phyloP scores from a whole-genome alignment of 1,284 basidiomycete genomes.

The Irpex lacteus region DNA sequence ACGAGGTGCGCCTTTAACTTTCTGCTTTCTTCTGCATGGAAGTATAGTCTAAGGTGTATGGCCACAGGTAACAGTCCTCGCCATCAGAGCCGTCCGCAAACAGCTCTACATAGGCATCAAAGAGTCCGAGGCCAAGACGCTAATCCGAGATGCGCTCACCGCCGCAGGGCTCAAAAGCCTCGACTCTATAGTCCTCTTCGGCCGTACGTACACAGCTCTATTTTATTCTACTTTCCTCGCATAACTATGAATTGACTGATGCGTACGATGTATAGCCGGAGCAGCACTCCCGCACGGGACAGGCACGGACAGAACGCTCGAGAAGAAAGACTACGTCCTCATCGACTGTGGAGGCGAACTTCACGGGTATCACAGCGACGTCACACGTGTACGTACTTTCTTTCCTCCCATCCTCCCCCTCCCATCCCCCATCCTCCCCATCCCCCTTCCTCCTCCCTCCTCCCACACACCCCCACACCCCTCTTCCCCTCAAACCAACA shows the following conservation, averaged over 20 bases:
- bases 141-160: conserved; percentile 56
- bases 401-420: no score
- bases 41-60: background rate
- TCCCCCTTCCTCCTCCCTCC: no score
- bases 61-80: conserved; percentile 67
- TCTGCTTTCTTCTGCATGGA: no score
- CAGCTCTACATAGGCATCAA: conserved; percentile 70
- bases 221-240: background rate
- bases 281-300: conserved; percentile 83
- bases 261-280: conserved; percentile 49
- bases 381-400: conserved; percentile 59
- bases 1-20: conserved; percentile 52
- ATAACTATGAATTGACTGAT: background rate
- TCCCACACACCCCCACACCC: background rate
- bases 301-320: conserved; percentile 64
- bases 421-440: no score
- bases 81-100: conserved; percentile 65
- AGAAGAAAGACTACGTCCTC: conserved; percentile 64
- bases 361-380: conserved; percentile 75
- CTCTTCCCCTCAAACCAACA: background rate
- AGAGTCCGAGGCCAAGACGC: conserved; percentile 62
- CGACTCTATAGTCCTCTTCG: conserved; percentile 72
- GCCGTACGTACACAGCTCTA: conserved; percentile 51
- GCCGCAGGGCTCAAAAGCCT: conserved; percentile 56
- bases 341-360: conserved; percentile 74